A percentile compares a stretch with the other conserved stretches of the same genome.
phyloP scores from a whole-genome alignment of 495 filamentous ascomycete genomes.

The Astrothelium subdiscretum region DNA sequence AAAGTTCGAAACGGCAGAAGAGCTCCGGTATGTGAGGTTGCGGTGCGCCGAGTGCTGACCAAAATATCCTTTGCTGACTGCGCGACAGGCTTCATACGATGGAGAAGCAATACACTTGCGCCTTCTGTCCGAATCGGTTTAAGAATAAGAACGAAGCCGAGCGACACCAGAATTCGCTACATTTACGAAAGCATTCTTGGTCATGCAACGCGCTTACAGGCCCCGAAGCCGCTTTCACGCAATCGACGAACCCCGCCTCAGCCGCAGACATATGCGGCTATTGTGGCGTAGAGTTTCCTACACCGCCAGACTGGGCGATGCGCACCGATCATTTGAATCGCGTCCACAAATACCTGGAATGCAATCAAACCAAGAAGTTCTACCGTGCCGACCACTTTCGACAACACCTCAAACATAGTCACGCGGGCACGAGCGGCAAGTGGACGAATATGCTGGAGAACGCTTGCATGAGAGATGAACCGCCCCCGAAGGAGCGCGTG shows the following conservation, averaged over 20 bases:
- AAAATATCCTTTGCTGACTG: not conserved
- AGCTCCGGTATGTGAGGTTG: constrained; percentile 60
- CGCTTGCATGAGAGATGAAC: constrained; percentile 92
- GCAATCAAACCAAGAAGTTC: constrained; percentile 97
- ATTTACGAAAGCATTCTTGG: constrained; percentile 93
- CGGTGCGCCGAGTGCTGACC: not conserved
- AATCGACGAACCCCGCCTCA: constrained; percentile 47
- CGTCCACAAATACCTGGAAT: constrained; percentile 93
- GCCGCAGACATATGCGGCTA: constrained; percentile 81
- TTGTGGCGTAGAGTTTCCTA: constrained; percentile 86
- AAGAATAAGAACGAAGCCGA: constrained; percentile 99
- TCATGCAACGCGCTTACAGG: constrained; percentile 78
- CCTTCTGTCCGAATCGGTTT: constrained; percentile 88
- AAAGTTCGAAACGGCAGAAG: constrained; percentile 81
- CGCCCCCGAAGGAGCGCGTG: constrained; percentile 29
- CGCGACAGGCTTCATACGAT: constrained; percentile 58
- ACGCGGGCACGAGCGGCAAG: constrained; percentile 91
- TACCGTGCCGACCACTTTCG: constrained; percentile 96
- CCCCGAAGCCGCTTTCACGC: constrained; percentile 72
- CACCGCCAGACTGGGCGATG: constrained; percentile 70
- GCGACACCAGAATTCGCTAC: constrained; percentile 91
- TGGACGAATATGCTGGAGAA: constrained; percentile 98
- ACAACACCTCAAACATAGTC: constrained; percentile 96
- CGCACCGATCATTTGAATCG: constrained; percentile 77
- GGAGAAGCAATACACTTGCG: constrained; percentile 92